Evolutionary conservation across 768 basidiomycete genomes (phyloP).

Genomic region (Rhizopogon sp.): DNA sequence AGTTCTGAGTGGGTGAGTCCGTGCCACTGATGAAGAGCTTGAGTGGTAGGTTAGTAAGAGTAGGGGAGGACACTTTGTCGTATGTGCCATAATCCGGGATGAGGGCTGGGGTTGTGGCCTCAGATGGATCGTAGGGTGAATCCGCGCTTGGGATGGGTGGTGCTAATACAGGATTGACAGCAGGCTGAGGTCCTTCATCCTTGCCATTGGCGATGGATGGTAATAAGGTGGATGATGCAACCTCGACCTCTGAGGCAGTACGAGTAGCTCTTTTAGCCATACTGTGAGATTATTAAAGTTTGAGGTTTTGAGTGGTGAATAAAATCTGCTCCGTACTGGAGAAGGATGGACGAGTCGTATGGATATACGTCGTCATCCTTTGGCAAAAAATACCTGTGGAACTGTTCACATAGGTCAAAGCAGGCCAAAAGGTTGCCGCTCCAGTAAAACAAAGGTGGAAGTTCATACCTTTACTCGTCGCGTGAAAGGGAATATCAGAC

Average conservation of each 20-base stretch:
- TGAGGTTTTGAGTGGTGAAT: neutral
- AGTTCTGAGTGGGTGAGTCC: neutral
- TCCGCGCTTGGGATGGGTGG: neutral
- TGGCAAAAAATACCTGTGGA: neutral
- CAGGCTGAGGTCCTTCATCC: neutral
- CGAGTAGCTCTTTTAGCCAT: neutral
- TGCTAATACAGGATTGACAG: neutral
- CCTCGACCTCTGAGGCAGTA: neutral
- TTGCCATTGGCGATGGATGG: neutral
- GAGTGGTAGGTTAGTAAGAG: slow-evolving; percentile 8
- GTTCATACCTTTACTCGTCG: neutral
- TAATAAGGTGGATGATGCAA: neutral
- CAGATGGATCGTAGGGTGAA: slow-evolving; percentile 1
- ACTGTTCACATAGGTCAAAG: neutral
- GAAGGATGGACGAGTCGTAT: neutral
- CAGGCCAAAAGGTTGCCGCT: neutral
- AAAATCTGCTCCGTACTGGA: neutral
- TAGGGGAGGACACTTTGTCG: slow-evolving; percentile 11
- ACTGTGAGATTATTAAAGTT: neutral
- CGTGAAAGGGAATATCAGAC: neutral
- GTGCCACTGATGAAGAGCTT: neutral
- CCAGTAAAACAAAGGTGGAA: neutral
- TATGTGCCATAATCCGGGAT: neutral
- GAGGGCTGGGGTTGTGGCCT: neutral
- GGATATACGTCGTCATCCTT: neutral